Conservation (phyloP, 2,329 filamentous ascomycete species). For the Claviceps pazoutovae region DNA sequence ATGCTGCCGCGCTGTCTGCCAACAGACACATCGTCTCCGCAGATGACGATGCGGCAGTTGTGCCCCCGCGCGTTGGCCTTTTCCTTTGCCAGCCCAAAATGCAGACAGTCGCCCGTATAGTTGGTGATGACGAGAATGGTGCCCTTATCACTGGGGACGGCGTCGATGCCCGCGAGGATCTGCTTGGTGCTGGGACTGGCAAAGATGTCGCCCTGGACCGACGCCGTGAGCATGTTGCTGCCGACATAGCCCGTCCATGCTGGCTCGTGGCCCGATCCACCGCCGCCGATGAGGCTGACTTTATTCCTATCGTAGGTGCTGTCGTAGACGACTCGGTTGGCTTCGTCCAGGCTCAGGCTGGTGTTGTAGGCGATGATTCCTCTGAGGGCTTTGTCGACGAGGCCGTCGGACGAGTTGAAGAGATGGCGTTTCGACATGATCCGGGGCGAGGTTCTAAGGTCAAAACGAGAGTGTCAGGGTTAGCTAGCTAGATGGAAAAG, state of each 20-base stretch:
- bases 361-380: slow-evolving; percentile 41
- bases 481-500: no score
- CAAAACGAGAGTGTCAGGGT: no score
- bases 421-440: slow-evolving; percentile 37
- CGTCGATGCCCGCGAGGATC: slow-evolving; percentile 43
- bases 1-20: slow-evolving; percentile 37
- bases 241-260: slow-evolving; percentile 53
- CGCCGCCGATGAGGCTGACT: slow-evolving; percentile 39
- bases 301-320: slow-evolving; percentile 28
- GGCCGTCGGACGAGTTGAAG: slow-evolving; percentile 37
- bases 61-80: slow-evolving; percentile 41
- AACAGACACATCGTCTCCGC: slow-evolving; percentile 52
- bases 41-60: slow-evolving; percentile 42
- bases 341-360: slow-evolving; percentile 32
- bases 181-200: slow-evolving; percentile 50
- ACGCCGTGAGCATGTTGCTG: slow-evolving; percentile 44
- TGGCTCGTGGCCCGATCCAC: slow-evolving; percentile 45
- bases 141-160: slow-evolving; percentile 38
- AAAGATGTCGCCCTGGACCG: slow-evolving; percentile 49
- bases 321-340: slow-evolving; percentile 38
- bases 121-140: slow-evolving; percentile 50
- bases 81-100: slow-evolving; percentile 46
- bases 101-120: slow-evolving; percentile 50
- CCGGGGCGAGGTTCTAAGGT: background rate
- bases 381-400: slow-evolving; percentile 36